A percentile compares a stretch with the other conserved stretches of the same genome.
These are phyloP conservation scores for Ophiostoma populinum DNA, from an alignment of 2,329 filamentous ascomycete species.

Conservation along the genomic window DNA sequence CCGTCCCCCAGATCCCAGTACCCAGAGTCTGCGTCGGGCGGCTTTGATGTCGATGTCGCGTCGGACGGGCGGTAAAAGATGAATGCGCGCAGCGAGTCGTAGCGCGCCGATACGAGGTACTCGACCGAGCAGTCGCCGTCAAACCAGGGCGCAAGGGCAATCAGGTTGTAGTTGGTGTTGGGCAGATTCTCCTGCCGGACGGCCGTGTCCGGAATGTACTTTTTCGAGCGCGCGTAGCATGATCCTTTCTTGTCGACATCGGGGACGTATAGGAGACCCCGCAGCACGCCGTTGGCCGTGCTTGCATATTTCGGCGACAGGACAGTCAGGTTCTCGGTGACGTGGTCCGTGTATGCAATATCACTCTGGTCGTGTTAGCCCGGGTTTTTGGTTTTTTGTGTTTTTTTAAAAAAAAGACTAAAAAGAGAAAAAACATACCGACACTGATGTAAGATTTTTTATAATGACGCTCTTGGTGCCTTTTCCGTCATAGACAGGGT, in stretches of 20 bases:
- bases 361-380: constrained; percentile 17
- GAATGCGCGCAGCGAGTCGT: constrained; percentile 43
- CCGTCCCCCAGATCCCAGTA: constrained; percentile 56
- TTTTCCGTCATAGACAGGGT: constrained; percentile 35
- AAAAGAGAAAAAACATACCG: constrained; percentile 24
- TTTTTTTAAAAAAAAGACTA: background rate
- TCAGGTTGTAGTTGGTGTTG: constrained; percentile 49
- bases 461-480: constrained; percentile 35
- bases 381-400: background rate
- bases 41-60: constrained; percentile 32
- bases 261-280: constrained; percentile 76
- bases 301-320: constrained; percentile 51
- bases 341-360: constrained; percentile 34
- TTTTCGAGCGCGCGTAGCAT: constrained; percentile 45
- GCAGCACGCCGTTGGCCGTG: constrained; percentile 41
- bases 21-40: constrained; percentile 45
- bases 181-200: constrained; percentile 57
- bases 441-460: constrained; percentile 37
- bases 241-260: constrained; percentile 38
- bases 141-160: constrained; percentile 80
- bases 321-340: constrained; percentile 50
- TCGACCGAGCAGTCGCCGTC: constrained; percentile 52
- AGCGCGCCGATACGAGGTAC: constrained; percentile 47
- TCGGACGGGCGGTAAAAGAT: constrained; percentile 45
- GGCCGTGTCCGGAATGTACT: constrained; percentile 58